These are phyloP conservation scores for Oryza glaberrima DNA, from an alignment of 176 grass and related monocot species.

Conservation along the genomic window DNA sequence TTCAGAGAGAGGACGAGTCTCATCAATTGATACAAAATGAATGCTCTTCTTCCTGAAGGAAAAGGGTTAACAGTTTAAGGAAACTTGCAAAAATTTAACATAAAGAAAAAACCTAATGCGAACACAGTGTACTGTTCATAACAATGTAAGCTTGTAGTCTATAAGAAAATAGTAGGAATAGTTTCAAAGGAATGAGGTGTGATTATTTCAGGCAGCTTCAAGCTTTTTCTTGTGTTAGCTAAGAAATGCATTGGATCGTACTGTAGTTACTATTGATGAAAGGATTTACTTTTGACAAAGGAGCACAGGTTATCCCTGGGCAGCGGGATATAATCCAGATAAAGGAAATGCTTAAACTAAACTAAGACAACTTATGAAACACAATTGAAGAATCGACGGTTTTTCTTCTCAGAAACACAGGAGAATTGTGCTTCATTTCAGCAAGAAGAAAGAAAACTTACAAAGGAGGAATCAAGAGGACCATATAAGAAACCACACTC, in stretches of 20 bases:
- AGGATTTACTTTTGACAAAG: background rate
- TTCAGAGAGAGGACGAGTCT: conserved; percentile 52
- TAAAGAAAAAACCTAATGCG: background rate
- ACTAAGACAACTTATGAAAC: background rate
- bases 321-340: background rate
- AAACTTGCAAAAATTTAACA: background rate
- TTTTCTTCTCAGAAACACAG: no score
- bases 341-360: background rate
- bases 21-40: conserved; percentile 74
- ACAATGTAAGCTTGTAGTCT: background rate
- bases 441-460: no score
- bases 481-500: no score
- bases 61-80: background rate
- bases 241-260: background rate
- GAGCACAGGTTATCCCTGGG: background rate
- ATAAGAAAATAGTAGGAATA: conserved; percentile 22
- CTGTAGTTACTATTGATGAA: background rate
- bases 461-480: no score
- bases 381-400: background rate
- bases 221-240: background rate
- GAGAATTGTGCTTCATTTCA: no score
- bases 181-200: conserved; percentile 11
- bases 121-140: background rate
- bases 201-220: background rate
- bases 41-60: conserved; percentile 84